Conservation (phyloP, 1,284 basidiomycete species). For the Dichomitus squalens region DNA sequence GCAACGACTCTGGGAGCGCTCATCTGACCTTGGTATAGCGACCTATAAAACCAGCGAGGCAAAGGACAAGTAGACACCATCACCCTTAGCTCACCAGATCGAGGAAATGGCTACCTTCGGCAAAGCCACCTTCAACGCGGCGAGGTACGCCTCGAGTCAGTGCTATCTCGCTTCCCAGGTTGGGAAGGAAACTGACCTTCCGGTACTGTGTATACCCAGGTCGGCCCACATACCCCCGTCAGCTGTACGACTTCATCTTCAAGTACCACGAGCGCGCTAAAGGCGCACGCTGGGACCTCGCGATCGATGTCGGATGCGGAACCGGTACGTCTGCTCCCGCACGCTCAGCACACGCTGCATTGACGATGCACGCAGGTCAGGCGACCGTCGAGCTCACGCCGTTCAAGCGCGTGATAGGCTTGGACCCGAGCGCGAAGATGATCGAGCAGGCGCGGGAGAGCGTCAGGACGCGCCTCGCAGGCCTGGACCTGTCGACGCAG, state of each 20-base stretch:
- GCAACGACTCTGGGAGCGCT: neutral
- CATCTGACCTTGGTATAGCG: neutral
- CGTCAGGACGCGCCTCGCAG: constrained; percentile 27
- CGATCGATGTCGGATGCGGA: constrained; percentile 83
- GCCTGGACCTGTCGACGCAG: constrained; percentile 25
- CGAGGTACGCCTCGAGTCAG: constrained; percentile 56
- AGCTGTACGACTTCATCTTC: constrained; percentile 64
- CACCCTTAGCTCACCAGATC: neutral
- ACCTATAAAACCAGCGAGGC: neutral
- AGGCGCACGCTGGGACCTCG: constrained; percentile 51
- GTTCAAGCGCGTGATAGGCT: constrained; percentile 67
- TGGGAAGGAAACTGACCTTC: neutral
- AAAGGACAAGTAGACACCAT: neutral
- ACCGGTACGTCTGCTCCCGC: constrained; percentile 53
- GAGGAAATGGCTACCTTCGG: constrained; percentile 68
- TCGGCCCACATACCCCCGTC: constrained; percentile 68
- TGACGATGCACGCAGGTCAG: constrained; percentile 49
- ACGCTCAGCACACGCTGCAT: neutral
- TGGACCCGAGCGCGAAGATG: constrained; percentile 81
- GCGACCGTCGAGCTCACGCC: constrained; percentile 64
- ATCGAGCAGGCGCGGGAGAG: constrained; percentile 58
- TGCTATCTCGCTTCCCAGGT: neutral
- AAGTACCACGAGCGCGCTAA: constrained; percentile 50
- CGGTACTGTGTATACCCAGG: constrained; percentile 7
- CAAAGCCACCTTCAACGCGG: constrained; percentile 61